Percentiles rank a stretch among this genome's conserved stretches.
Evolutionary conservation across 441 rosid genomes (phyloP).

Genomic region (Syzygium malaccense): DNA sequence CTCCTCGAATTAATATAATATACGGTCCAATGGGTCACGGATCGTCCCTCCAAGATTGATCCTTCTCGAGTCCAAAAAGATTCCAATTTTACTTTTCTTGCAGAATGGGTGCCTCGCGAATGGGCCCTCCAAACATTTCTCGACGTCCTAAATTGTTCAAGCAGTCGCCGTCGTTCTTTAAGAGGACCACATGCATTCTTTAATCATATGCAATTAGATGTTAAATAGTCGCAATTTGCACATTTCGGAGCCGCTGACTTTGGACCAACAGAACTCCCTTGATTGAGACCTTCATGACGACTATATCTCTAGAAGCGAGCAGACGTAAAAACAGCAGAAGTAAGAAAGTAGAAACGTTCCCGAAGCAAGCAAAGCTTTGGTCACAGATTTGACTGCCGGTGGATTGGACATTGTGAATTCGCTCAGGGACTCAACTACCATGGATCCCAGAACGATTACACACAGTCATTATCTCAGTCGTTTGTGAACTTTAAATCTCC

Average conservation of each 20-base stretch:
- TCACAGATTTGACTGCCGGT: not conserved
- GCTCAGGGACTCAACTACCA: not conserved
- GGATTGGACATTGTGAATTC: not conserved
- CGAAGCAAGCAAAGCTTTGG: not conserved
- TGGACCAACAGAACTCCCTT: not conserved
- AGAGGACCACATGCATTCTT: not conserved
- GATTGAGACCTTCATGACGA: not conserved
- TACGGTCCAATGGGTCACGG: not conserved
- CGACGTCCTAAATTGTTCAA: not conserved
- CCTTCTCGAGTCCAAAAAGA: constrained; percentile 8
- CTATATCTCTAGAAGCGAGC: not conserved
- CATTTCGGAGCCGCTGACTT: not conserved
- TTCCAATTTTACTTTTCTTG: not conserved
- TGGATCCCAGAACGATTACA: not conserved
- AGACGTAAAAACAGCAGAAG: not conserved
- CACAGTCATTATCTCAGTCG: not conserved
- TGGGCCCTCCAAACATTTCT: not conserved
- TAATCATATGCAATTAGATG: not conserved
- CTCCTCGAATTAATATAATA: not conserved
- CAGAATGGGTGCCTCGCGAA: not conserved
- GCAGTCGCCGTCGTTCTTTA: not conserved
- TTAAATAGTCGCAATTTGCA: not conserved
- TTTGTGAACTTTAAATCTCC: not conserved
- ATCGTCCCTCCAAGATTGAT: constrained; percentile 6
- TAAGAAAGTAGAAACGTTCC: not conserved